Percentiles rank a stretch among this genome's conserved stretches.
Conservation (phyloP, 352 stramenopile genomes). For the Albugo candida region DNA sequence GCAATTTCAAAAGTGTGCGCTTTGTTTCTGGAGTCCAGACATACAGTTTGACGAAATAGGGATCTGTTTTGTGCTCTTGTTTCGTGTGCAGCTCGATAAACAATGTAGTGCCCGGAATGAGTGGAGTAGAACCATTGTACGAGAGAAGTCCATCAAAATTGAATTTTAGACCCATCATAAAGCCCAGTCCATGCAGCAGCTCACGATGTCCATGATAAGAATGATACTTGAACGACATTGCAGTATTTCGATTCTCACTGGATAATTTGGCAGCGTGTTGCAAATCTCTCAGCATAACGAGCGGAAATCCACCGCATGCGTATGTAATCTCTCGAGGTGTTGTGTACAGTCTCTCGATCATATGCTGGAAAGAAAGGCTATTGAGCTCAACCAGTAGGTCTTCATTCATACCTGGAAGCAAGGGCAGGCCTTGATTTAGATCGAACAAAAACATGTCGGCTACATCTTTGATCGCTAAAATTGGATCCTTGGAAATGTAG, state of each 20-base stretch:
- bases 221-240: conserved; percentile 35
- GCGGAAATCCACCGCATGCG: conserved; percentile 39
- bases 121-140: conserved; percentile 44
- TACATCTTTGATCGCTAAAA: conserved; percentile 52
- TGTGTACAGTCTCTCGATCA: conserved; percentile 55
- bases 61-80: conserved; percentile 6
- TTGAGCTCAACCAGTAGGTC: conserved; percentile 26
- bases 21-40: conserved; percentile 43
- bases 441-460: conserved; percentile 60
- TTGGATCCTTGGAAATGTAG: conserved; percentile 17
- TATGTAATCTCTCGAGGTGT: conserved; percentile 44
- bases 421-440: conserved; percentile 26
- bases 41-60: conserved; percentile 36
- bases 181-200: conserved; percentile 53
- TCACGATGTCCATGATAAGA: conserved; percentile 67
- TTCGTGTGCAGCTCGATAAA: conserved; percentile 53
- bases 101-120: conserved; percentile 47
- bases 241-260: conserved; percentile 3
- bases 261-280: conserved; percentile 7
- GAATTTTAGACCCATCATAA: conserved; percentile 65
- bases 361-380: conserved; percentile 42
- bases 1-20: conserved; percentile 31
- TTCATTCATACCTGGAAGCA: conserved; percentile 21
- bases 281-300: conserved; percentile 41
- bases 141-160: conserved; percentile 36